Base-by-base conservation (phyloP, 352 stramenopile species). In the Pythium insidiosum region DNA sequence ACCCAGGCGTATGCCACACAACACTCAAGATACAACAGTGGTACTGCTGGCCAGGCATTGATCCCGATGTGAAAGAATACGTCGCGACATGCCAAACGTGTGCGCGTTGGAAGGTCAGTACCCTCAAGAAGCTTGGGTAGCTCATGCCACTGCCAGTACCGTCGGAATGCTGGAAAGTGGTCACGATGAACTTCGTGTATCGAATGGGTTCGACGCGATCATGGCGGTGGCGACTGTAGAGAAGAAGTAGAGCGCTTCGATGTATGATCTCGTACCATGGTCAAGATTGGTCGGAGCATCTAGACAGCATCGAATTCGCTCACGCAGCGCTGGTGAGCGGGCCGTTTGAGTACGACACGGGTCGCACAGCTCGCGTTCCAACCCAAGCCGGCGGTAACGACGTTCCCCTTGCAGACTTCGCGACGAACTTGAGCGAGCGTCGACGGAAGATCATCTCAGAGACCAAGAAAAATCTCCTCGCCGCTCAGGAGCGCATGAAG, bases 341-440 rank as follows among this genome's bases (percentile, higher is more conserved):
- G 21, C 51, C 53, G 0, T 66, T 66, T 24, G 48, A 66, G 24
- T 9, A 63, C 20, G 58, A 66, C 45, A 60, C 26, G 18, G 51
- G 43, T 18, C 35, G 35, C 24, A 19, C 22, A 15, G 21, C 6
- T 45, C 25, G 28, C 23, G 15, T 2, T 24, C 1, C 19, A 29
- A 22, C 23, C 35, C 9, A 9, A 9, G 9, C 9, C 28, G 15
- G 9, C 28, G 28, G 15, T 15, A 33, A 33, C 28, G 15, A 9
- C 9, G 28, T 33, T 33, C 28, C 28, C 9, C 28, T 33, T 33
- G 28, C 28, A n/a, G 22, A 46, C 15, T 54, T 36, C 39, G 43
- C 51, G 0, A 38, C 29, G 3, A 2, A 43, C 5, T 54, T 59
- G 20, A 26, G 22, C 13, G 51, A 49, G 20, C 4, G 43, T n/a